phyloP scores from a whole-genome alignment of 2,329 filamentous ascomycete genomes.

The Albophoma yamanashiensis region DNA sequence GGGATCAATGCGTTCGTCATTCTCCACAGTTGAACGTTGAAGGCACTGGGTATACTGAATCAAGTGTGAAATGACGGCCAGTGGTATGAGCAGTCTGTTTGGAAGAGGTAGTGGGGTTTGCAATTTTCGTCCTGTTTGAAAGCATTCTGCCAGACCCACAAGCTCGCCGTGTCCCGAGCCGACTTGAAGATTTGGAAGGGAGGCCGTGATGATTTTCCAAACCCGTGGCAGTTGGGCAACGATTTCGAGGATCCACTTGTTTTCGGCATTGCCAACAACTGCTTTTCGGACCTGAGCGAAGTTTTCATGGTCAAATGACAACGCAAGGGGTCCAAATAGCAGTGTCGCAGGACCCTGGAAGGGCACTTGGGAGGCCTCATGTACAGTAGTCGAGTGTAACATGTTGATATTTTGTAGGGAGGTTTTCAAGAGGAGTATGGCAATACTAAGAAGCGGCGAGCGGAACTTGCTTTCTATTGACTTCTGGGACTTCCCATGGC shows the following conservation, averaged over 20 bases:
- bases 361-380: background rate
- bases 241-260: background rate
- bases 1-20: background rate
- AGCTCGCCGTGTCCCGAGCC: background rate
- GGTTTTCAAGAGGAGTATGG: background rate
- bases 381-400: background rate
- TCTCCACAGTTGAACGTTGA: background rate
- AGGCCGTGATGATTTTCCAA: background rate
- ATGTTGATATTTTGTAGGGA: background rate
- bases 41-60: slow-evolving; percentile 15
- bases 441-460: background rate
- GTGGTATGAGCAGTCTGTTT: slow-evolving; percentile 22
- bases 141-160: background rate
- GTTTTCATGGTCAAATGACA: background rate
- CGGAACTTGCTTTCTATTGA: background rate
- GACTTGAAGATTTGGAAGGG: background rate
- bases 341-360: background rate
- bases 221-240: background rate
- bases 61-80: slow-evolving; percentile 27
- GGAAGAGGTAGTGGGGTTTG: slow-evolving; percentile 8
- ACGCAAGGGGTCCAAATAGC: background rate
- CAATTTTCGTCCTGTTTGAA: background rate
- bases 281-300: background rate
- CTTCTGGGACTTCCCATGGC: background rate
- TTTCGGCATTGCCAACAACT: background rate